Conservation (phyloP, 352 stramenopile species). For the Peronospora belbahrii region DNA sequence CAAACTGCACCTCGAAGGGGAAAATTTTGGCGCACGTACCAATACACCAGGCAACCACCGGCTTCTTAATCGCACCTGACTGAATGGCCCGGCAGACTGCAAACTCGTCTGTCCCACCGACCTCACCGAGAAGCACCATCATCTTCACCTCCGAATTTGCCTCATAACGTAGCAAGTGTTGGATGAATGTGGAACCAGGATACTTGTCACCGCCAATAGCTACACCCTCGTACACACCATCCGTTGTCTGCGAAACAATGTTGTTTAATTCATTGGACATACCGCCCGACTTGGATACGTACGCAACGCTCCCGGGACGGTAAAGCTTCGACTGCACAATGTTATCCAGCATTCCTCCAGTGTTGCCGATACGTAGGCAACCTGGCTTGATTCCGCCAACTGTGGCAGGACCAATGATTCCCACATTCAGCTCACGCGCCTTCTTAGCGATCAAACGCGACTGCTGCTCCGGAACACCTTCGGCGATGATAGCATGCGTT, state of each 20-base stretch:
- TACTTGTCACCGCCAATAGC: constrained; percentile 94
- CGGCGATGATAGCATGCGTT: constrained; percentile 95
- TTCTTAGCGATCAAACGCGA: constrained; percentile 92
- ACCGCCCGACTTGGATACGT: constrained; percentile 94
- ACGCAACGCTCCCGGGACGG: constrained; percentile 91
- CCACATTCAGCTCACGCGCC: constrained; percentile 86
- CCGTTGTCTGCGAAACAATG: constrained; percentile 93
- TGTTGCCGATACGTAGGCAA: constrained; percentile 96
- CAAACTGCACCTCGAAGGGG: constrained; percentile 96
- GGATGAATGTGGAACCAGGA: constrained; percentile 93
- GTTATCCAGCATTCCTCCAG: constrained; percentile 96
- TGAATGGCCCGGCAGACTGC: constrained; percentile 91
- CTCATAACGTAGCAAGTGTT: constrained; percentile 95
- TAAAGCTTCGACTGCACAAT: constrained; percentile 97
- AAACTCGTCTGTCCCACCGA: constrained; percentile 95
- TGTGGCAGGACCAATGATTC: constrained; percentile 93
- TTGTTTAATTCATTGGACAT: constrained; percentile 98
- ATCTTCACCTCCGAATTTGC: constrained; percentile 93
- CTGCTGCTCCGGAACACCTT: constrained; percentile 94
- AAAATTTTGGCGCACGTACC: constrained; percentile 96
- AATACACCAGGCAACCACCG: constrained; percentile 97
- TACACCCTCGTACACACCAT: constrained; percentile 94
- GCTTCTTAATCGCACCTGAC: constrained; percentile 92
- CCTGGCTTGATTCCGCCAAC: constrained; percentile 95
- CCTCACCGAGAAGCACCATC: constrained; percentile 94